phyloP scores from a whole-genome alignment of 306 rosid genomes.

The Inga leiocalycina region DNA sequence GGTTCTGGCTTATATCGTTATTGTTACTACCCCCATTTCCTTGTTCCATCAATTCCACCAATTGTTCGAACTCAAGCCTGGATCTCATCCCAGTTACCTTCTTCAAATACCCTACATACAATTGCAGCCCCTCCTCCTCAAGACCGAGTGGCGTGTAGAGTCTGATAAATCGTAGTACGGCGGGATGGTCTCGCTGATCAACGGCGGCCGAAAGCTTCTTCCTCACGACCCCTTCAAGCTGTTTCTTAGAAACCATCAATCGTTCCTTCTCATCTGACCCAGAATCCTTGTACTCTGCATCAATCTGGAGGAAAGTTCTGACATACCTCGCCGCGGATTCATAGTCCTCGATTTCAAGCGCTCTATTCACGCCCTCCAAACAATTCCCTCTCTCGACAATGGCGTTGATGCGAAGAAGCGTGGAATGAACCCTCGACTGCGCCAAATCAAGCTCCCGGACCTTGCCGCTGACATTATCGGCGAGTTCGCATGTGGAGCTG shows the following conservation, averaged over 20 bases:
- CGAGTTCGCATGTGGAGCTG: constrained; percentile 18
- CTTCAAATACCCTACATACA: constrained; percentile 80
- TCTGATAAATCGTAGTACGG: constrained; percentile 62
- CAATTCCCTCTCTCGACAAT: constrained; percentile 75
- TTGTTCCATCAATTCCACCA: constrained; percentile 78
- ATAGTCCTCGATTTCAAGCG: constrained; percentile 69
- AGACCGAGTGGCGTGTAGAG: constrained; percentile 70
- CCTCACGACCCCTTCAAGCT: constrained; percentile 71
- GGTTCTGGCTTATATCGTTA: constrained; percentile 21
- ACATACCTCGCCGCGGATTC: constrained; percentile 72
- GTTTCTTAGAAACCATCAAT: constrained; percentile 58
- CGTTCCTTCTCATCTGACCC: constrained; percentile 80
- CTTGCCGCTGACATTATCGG: constrained; percentile 53
- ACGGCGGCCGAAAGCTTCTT: constrained; percentile 77
- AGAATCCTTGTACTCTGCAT: constrained; percentile 69
- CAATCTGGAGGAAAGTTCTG: constrained; percentile 69
- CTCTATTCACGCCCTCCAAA: constrained; percentile 71
- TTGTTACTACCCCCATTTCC: constrained; percentile 36
- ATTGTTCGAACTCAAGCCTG: constrained; percentile 71
- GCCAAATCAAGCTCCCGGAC: constrained; percentile 94
- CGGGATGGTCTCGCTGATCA: constrained; percentile 75
- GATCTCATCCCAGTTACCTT: constrained; percentile 92
- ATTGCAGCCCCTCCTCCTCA: constrained; percentile 90
- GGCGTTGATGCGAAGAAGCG: constrained; percentile 83
- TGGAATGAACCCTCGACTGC: constrained; percentile 76